These are phyloP conservation scores for Pichia pseudocactophila DNA, from an alignment of 805 yeast species.

Conservation along the genomic window DNA sequence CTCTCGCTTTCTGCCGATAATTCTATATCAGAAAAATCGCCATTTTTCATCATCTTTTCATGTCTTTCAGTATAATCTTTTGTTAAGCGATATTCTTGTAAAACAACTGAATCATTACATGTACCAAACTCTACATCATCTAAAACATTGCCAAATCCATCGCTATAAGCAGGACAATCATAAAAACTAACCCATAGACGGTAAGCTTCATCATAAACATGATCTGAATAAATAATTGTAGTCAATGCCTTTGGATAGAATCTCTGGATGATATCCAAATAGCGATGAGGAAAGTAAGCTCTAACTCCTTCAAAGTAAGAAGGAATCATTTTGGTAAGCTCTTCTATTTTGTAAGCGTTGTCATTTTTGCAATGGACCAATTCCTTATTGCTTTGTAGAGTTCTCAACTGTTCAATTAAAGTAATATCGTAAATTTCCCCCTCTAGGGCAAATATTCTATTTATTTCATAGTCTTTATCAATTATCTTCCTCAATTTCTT, in stretches of 20 bases:
- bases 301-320: conserved; percentile 52
- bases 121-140: conserved; percentile 16
- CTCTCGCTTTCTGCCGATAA: conserved; percentile 17
- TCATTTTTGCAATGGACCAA: conserved; percentile 35
- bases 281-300: conserved; percentile 36
- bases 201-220: conserved; percentile 41
- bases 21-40: conserved; percentile 6
- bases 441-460: conserved; percentile 31
- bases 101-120: conserved; percentile 26
- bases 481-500: conserved; percentile 10
- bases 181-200: conserved; percentile 44
- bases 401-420: conserved; percentile 19
- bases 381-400: conserved; percentile 19
- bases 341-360: conserved; percentile 44
- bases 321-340: conserved; percentile 43
- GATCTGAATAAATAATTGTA: conserved; percentile 28
- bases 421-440: conserved; percentile 30
- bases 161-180: conserved; percentile 20
- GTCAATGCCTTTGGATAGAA: conserved; percentile 39
- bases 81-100: conserved; percentile 26
- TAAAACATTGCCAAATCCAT: conserved; percentile 4
- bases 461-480: conserved; percentile 12
- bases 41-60: conserved; percentile 10
- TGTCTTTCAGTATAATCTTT: conserved; percentile 22
- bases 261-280: conserved; percentile 31